phyloP scores from a whole-genome alignment of 2,329 filamentous ascomycete species.

The Aschersonia sp. region DNA sequence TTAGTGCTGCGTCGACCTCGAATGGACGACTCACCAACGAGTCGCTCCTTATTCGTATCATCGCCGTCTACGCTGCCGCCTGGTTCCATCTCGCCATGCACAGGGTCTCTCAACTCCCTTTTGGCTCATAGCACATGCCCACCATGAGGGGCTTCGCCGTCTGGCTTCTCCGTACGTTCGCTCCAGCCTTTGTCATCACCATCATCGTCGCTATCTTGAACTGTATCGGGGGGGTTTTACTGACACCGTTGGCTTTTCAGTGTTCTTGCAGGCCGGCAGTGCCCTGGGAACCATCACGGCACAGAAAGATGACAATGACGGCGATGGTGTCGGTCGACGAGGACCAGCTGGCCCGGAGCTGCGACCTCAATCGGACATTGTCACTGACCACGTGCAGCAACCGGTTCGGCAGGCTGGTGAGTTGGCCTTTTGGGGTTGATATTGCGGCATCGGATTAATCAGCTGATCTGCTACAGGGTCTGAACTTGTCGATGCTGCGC shows the following conservation, averaged over 20 bases:
- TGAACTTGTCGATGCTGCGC: conserved; percentile 37
- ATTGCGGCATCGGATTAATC: background rate
- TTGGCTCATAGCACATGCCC: conserved; percentile 19
- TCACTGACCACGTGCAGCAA: conserved; percentile 12
- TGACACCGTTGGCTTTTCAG: conserved; percentile 15
- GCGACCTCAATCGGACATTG: conserved; percentile 15
- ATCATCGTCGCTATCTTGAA: background rate
- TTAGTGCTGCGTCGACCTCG: background rate
- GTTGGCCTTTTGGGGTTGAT: conserved; percentile 1
- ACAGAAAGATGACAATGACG: conserved; percentile 17
- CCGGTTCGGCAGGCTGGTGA: conserved; percentile 23
- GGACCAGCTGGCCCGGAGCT: conserved; percentile 17
- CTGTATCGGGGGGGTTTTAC: conserved; percentile 5
- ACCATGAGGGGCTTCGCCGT: conserved; percentile 25
- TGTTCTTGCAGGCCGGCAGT: conserved; percentile 30
- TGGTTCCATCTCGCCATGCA: conserved; percentile 11
- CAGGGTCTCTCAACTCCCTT: conserved; percentile 7
- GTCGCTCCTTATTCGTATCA: background rate
- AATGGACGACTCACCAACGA: background rate
- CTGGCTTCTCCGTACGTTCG: conserved; percentile 26
- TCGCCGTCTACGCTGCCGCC: background rate
- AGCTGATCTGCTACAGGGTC: conserved; percentile 21
- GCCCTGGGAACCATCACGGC: conserved; percentile 24
- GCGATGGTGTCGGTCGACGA: conserved; percentile 13
- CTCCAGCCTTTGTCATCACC: background rate